Evolutionary conservation across 495 filamentous ascomycete genomes (phyloP), one percentile per base, ranked within the genome.

Genomic region (Cudoniella acicularis): DNA sequence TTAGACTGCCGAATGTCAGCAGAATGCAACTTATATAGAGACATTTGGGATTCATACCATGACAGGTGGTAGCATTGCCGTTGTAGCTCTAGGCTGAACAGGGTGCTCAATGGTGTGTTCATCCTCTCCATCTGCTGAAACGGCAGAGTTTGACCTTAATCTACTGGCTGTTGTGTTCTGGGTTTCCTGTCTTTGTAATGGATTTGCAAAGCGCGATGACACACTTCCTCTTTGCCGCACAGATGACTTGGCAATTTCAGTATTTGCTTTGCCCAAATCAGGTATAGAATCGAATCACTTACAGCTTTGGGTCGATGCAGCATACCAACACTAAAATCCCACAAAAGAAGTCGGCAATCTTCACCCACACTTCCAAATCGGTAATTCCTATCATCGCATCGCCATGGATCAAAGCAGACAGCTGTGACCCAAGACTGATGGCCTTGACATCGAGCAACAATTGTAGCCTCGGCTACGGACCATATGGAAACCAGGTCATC

Each of bases 251-350:
- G 1, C n/a, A n/a, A n/a, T n/a, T n/a, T n/a, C n/a, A n/a, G n/a
- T n/a, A n/a, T n/a, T n/a, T n/a, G n/a, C n/a, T n/a, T n/a, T n/a
- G n/a, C n/a, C n/a, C n/a, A n/a, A n/a, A n/a, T n/a, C n/a, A n/a
- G n/a, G n/a, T n/a, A 21, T 30, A 17, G 13, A 55, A 64, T 64
- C 63, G 17, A 52, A 53, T 50, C 9, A 22, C 84, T 61, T 77
- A 90, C 87, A 61, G 85, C 88, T 66, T 88, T 91, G 1, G 94
- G 95, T 27, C 94, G 83, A 69, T 93, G 87, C 61, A 98, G 75
- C 92, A 97, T 97, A 49, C 92, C 92, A 24, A 96, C 92, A 58
- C 86, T 94, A 71, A 98, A 98, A 75, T 98, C 94, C 94, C 94
- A 98, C 27, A 98, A 75, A 50, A 96, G 80, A 27, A 98, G 71